Evolutionary conservation across 1,284 basidiomycete species (phyloP), one percentile per base, ranked within the genome.

Genomic region (Boletellus dicymbophilus): DNA sequence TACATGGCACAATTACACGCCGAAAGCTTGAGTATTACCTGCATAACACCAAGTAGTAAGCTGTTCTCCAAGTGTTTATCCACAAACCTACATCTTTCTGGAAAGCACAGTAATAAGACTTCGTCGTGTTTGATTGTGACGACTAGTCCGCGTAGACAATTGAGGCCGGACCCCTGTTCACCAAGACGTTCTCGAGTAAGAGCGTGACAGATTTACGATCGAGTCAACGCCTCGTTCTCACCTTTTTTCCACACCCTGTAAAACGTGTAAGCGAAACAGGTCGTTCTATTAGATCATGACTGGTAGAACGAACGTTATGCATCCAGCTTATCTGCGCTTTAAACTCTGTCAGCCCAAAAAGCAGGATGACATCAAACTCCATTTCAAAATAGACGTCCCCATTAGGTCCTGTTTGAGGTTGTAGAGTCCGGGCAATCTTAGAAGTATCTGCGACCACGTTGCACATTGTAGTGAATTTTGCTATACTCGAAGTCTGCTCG

Each of bases 111-210:
- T 7, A 16, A n/a, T 13, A 4, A 12, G 28, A 12, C 11, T 10
- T 15, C 28, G 11, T 13, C 31, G 31, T n/a, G n/a, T 8, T 33
- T n/a, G 31, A 33, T 33, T 7, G 27, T n/a, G 15, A 16, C 33
- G 21, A 16, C 22, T 25, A 33, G 30, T 63, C 57, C 2, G 63
- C 67, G 36, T 74, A 75, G 7, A 74, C 58, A 15, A 75, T 57
- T 31, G 64, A 66, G 11, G 73, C 73, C 1, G 72, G 70, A 46
- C 67, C 60, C 54, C 73, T 75, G 44, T 54, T n/a, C n/a, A n/a
- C n/a, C 7, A 10, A 8, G 12, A 12, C 16, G 10, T 23, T 5
- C 31, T 47, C 11, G 3, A 2, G 27, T 56, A 7, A 58, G 52
- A 2, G 13, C 16, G 25, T 13, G 31, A 16, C 33, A n/a, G n/a